Evolutionary conservation across 2,329 filamentous ascomycete genomes (phyloP), one percentile per base, ranked within the genome.

Genomic region (Sporothrix globosa): DNA sequence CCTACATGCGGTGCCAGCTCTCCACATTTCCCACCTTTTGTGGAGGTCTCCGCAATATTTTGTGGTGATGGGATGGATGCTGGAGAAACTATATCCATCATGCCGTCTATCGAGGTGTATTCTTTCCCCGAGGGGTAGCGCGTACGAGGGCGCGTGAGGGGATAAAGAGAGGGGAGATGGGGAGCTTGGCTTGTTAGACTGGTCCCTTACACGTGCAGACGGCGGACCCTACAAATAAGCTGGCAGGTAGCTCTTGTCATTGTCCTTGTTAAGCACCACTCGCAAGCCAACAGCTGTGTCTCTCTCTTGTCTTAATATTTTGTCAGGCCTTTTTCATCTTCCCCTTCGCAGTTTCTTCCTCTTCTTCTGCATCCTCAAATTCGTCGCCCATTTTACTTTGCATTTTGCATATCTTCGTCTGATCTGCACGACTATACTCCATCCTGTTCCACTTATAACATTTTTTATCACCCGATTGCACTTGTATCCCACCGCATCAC

Each of bases 11-110:
- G 54, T 30, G 27, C 34, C 17, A 9, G 24, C 63, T 52, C 63
- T 53, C 63, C 63, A 66, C 63, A 66, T 24, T 66, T 39, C 27
- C 66, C 70, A 69, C 70, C 54, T 34, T 58, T 50, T 69, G 70
- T 69, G 70, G 69, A 69, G 66, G 50, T 60, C 66, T 66, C 70
- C 66, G 44, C 63, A 66, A 56, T 24, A 14, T 67, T 52, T 24
- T 27, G 17, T 48, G 11, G 24, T 50, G 50, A 27, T 27, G 58
- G 19, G 24, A 30, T 24, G 46, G 65, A 56, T 53, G 61, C 48
- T 67, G 69, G 63, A 67, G 53, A 70, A 70, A 50, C 48, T 52
- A 54, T 19, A n/a, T 58, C 24, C 44, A 52, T 60, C 46, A 50
- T 60, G 44, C 50, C 53, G 48, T 66, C 39, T 68, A 50, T 48